phyloP scores from a whole-genome alignment of 306 rosid genomes.

The Casuarina cunninghamiana region DNA sequence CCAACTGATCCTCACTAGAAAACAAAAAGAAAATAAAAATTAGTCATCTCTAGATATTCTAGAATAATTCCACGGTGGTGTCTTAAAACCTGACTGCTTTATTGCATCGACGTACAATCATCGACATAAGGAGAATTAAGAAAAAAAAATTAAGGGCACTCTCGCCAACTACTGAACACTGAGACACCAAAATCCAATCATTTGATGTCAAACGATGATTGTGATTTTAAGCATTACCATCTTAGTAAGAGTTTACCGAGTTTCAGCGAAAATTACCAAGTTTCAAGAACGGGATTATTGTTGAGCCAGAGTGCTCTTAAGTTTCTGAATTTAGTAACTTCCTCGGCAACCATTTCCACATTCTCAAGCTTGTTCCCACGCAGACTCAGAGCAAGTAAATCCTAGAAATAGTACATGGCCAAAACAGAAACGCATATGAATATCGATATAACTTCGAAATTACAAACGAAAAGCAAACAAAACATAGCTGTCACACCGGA shows the following conservation, averaged over 20 bases:
- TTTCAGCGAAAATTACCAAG: constrained; percentile 38
- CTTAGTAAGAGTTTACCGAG: constrained; percentile 9
- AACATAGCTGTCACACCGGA: constrained; percentile 48
- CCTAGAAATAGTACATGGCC: constrained; percentile 36
- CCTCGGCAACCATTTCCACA: constrained; percentile 52
- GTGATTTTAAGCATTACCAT: too few relatives aligned
- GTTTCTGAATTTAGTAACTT: constrained; percentile 64
- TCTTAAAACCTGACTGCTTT: too few relatives aligned
- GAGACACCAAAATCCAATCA: too few relatives aligned
- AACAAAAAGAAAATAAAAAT: constrained; percentile 5
- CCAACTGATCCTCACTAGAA: constrained; percentile 53
- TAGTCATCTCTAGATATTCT: constrained; percentile 16
- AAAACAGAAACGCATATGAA: background rate
- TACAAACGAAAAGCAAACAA: background rate
- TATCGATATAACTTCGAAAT: background rate
- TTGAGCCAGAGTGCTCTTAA: constrained; percentile 88
- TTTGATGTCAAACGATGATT: too few relatives aligned
- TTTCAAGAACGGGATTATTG: constrained; percentile 55
- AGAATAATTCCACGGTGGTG: too few relatives aligned
- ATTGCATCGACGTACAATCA: too few relatives aligned
- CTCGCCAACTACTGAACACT: too few relatives aligned
- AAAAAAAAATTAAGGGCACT: too few relatives aligned
- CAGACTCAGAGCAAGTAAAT: constrained; percentile 78
- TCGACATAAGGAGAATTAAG: too few relatives aligned
- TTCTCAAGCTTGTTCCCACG: constrained; percentile 66